Base-by-base conservation (phyloP, 495 filamentous ascomycete genomes). In the Polyplosphaeria fusca region DNA sequence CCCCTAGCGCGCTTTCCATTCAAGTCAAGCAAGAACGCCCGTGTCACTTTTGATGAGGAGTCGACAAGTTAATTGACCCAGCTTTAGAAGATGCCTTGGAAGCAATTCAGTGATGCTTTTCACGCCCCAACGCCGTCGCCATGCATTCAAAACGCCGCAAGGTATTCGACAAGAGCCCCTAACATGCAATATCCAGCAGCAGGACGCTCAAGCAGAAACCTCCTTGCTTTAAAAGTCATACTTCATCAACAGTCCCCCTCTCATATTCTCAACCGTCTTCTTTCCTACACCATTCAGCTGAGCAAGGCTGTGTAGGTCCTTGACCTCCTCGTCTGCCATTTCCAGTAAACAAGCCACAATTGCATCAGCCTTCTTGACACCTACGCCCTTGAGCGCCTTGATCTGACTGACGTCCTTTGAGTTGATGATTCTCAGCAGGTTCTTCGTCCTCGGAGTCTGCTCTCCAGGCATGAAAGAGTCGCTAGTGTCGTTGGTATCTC, bases 401-500 rank as follows among this genome's bases (percentile, higher is more conserved):
- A 87, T 86, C 66, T 78, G 77, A 26, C 72, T 76, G 5, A 89
- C 70, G 58, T 96, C 87, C 13, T 87, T 78, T 1, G 85, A 88
- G 70, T 98, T 98, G 71, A 98, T 84, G 63, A 96, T 87, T 13
- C 81, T 77, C 2, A 98, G 77, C 7, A 98, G 67, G 47, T 83
- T 80, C 60, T 77, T 73, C 3, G 87, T 88, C 4, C 85, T 78
- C 1, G 90, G 88, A 0, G 87, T 86, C 11, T 79, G 74, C 51
- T 35, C 64, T 49, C 44, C 58, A 16, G 38, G 12, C 25, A 54
- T 28, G 24, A 26, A 22, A 30, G 54, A 27, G 27, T 19, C 40
- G 12, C 20, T 23, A 42, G 20, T 20, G 19, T 41, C 57, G 44
- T 14, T 57, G 69, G 69, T 30, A 26, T 72, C 54, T 11, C 54